Conservation (phyloP, 768 basidiomycete species). For the Mycena latifolia region DNA sequence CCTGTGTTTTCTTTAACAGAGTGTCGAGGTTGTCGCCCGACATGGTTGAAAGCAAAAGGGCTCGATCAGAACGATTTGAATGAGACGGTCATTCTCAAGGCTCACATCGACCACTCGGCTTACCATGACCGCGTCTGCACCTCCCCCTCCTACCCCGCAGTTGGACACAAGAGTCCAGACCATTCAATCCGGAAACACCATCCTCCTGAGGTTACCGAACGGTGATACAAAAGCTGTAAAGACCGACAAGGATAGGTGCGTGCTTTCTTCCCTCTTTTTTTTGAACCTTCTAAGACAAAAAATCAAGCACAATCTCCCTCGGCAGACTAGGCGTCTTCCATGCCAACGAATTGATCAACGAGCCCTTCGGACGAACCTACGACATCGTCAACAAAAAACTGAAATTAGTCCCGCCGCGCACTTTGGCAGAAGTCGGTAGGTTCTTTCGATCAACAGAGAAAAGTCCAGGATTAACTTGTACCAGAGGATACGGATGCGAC, state of each 20-base stretch:
- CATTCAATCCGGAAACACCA: conserved; percentile 80
- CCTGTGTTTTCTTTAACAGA: conserved; percentile 45
- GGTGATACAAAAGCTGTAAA: conserved; percentile 83
- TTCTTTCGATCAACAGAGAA: conserved; percentile 18
- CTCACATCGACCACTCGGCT: conserved; percentile 14
- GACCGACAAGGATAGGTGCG: conserved; percentile 80
- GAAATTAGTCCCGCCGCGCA: conserved; percentile 68
- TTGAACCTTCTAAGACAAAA: conserved; percentile 15
- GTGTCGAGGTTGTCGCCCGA: conserved; percentile 40
- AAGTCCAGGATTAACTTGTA: conserved; percentile 10
- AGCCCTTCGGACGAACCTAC: conserved; percentile 90
- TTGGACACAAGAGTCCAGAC: conserved; percentile 41
- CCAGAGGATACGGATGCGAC: conserved; percentile 97
- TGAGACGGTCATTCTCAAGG: conserved; percentile 5
- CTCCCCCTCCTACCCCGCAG: conserved; percentile 4
- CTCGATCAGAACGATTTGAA: not conserved
- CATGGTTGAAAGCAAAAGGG: conserved; percentile 4
- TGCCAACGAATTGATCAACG: conserved; percentile 80
- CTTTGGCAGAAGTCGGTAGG: conserved; percentile 86
- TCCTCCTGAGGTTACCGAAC: conserved; percentile 84
- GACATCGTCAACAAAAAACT: conserved; percentile 85
- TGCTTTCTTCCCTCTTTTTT: conserved; percentile 22
- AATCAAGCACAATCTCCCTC: conserved; percentile 72
- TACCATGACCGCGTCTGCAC: conserved; percentile 30
- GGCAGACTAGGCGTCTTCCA: conserved; percentile 91